phyloP scores from a whole-genome alignment of 2,329 filamentous ascomycete species.

The Hypoxylon sp. region DNA sequence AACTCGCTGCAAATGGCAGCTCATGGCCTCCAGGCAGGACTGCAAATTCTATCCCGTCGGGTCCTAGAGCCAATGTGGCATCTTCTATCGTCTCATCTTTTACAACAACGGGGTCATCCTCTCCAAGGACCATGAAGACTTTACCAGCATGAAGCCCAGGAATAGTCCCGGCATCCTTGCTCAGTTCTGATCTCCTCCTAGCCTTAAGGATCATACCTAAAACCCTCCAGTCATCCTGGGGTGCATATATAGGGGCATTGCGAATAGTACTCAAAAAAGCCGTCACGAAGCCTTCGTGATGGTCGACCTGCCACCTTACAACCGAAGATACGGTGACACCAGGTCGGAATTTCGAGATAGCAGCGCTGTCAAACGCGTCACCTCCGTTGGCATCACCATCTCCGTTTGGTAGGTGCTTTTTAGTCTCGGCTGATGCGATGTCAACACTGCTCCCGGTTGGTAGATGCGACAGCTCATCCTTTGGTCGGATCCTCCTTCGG shows the following conservation, averaged over 20 bases:
- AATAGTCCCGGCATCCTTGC: slow-evolving; percentile 26
- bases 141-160: slow-evolving; percentile 59
- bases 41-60: slow-evolving; percentile 67
- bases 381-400: slow-evolving; percentile 56
- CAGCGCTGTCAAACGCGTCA: slow-evolving; percentile 58
- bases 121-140: slow-evolving; percentile 75
- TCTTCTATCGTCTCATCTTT: slow-evolving; percentile 74
- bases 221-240: slow-evolving; percentile 71
- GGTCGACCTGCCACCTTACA: slow-evolving; percentile 76
- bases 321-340: slow-evolving; percentile 70
- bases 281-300: slow-evolving; percentile 75
- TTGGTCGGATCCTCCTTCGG: slow-evolving; percentile 51
- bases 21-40: slow-evolving; percentile 76
- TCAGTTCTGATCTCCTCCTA: slow-evolving; percentile 45
- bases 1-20: slow-evolving; percentile 72
- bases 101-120: slow-evolving; percentile 75
- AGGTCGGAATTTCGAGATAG: slow-evolving; percentile 65
- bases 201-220: slow-evolving; percentile 63
- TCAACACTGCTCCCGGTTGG: slow-evolving; percentile 25
- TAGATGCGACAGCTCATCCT: slow-evolving; percentile 9
- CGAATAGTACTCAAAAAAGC: slow-evolving; percentile 79
- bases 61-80: slow-evolving; percentile 67
- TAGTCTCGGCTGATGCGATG: slow-evolving; percentile 45
- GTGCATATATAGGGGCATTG: slow-evolving; percentile 75
- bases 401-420: slow-evolving; percentile 43